Base-by-base conservation (phyloP, 2,329 filamentous ascomycete species). In the Triangularia verruculosa region DNA sequence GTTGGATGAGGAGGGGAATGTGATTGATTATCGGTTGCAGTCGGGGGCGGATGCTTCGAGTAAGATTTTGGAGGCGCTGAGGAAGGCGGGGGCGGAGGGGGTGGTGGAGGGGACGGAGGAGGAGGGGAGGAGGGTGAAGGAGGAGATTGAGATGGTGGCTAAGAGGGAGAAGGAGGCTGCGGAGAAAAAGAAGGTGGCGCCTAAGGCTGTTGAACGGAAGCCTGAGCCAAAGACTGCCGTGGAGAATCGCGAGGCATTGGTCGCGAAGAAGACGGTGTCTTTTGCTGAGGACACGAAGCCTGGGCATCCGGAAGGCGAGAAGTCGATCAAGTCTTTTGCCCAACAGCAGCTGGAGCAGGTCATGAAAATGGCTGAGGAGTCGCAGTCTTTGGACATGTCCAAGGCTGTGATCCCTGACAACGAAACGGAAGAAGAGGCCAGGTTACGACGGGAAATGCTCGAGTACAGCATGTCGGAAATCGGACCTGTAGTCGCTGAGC, bases 381-480 rank as follows among this genome's bases (percentile, higher is more conserved):
- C 86, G 68, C 83, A 88, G 68, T 74, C 72, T 9, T 75, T 81
- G 28, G 75, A 78, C 27, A 73, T 74, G 51, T 75, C 80, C 30
- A 72, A 79, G 28, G 81, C 87, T 0, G 78, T 92, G 12, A 83
- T 90, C 13, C 90, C 92, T 1, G 83, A 88, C 1, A 84, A 90
- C 59, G 95, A 99, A 70, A 86, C 89, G 0, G 81, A 85, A 12
- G 93, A 96, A 68, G 94, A 97, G 67, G 90, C 92, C 3, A 84
- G 84, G 30, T 76, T 97, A 24, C 88, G 95, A 5, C 86, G 89
- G 63, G 89, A 97, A 72, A 98, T 99, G 93, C 82, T 98, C 7
- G 84, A 91, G 67, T 99, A 98, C 73, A 89, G 91, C 66, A 83
- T 97, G 76, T 89, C 89, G 53, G 94, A 98, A 75, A 89, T 99